These are phyloP conservation scores for Linnemannia hyalina DNA, from an alignment of 192 early-diverging fungal genomes.

Conservation along the genomic window DNA sequence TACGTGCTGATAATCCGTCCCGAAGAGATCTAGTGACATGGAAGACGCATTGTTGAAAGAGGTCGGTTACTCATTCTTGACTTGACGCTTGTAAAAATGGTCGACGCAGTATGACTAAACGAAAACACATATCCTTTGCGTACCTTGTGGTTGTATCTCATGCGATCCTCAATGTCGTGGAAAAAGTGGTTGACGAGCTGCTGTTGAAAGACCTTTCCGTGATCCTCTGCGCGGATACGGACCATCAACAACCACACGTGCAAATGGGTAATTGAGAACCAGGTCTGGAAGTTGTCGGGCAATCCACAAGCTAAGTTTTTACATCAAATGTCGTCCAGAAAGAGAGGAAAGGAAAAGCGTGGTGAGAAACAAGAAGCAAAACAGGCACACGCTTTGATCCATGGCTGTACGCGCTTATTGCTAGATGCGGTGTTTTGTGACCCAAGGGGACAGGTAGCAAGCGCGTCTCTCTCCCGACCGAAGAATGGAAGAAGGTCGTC, in stretches of 20 bases:
- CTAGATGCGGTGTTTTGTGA: too few relatives aligned
- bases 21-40: constrained; percentile 68
- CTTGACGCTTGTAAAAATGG: too few relatives aligned
- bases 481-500: background rate
- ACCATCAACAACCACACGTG: constrained; percentile 97
- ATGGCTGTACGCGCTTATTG: too few relatives aligned
- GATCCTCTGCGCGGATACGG: constrained; percentile 76
- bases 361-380: background rate
- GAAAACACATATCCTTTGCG: background rate
- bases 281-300: constrained; percentile 93
- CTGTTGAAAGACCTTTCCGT: constrained; percentile 87
- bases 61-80: background rate
- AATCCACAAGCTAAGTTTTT: constrained; percentile 68
- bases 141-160: constrained; percentile 83
- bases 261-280: constrained; percentile 91
- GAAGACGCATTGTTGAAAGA: background rate
- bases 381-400: too few relatives aligned
- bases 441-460: too few relatives aligned
- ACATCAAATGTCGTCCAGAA: background rate
- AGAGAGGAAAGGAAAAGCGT: background rate
- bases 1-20: constrained; percentile 80
- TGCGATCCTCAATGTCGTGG: constrained; percentile 87
- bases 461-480: background rate
- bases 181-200: constrained; percentile 91
- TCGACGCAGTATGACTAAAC: too few relatives aligned